These are phyloP conservation scores for Dioszegia aurantiaca DNA, from an alignment of 768 basidiomycete genomes.

Conservation along the genomic window DNA sequence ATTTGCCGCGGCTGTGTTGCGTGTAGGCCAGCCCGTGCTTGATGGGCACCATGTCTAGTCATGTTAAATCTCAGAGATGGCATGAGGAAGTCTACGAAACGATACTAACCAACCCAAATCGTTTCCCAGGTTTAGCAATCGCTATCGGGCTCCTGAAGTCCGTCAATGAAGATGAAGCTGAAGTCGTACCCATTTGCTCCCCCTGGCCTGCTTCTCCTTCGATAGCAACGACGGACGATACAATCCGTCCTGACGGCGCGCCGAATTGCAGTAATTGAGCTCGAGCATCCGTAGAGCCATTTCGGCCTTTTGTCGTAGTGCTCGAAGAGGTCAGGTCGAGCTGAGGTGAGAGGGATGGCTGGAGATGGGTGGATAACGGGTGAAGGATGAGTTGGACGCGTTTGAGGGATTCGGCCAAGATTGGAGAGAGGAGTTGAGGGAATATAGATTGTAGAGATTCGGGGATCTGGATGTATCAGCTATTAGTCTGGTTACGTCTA, in stretches of 20 bases:
- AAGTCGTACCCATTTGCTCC: no score
- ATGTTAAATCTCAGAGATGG: no score
- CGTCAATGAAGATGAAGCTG: no score
- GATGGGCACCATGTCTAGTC: no score
- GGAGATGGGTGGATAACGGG: slow-evolving; percentile 35
- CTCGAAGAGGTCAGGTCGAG: neutral
- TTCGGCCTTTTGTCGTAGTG: neutral
- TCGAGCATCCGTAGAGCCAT: slow-evolving; percentile 10
- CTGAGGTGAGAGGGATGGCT: neutral
- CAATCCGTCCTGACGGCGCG: slow-evolving; percentile 15
- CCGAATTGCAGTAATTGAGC: slow-evolving; percentile 32
- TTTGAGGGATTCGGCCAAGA: slow-evolving; percentile 27
- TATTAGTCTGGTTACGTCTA: no score
- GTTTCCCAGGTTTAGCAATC: slow-evolving; percentile 46
- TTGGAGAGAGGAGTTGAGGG: slow-evolving; percentile 15
- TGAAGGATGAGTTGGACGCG: slow-evolving; percentile 36
- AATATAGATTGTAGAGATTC: slow-evolving; percentile 15
- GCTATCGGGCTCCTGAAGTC: slow-evolving; percentile 45
- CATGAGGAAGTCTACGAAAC: slow-evolving; percentile 13
- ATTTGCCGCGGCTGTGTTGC: no score
- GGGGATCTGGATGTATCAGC: no score
- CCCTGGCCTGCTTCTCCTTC: neutral
- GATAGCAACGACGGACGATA: neutral
- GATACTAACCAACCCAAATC: slow-evolving; percentile 46
- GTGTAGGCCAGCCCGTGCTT: no score